Evolutionary conservation across 2,329 filamentous ascomycete species (phyloP).

Genomic region (Fusarium tjaetaba): DNA sequence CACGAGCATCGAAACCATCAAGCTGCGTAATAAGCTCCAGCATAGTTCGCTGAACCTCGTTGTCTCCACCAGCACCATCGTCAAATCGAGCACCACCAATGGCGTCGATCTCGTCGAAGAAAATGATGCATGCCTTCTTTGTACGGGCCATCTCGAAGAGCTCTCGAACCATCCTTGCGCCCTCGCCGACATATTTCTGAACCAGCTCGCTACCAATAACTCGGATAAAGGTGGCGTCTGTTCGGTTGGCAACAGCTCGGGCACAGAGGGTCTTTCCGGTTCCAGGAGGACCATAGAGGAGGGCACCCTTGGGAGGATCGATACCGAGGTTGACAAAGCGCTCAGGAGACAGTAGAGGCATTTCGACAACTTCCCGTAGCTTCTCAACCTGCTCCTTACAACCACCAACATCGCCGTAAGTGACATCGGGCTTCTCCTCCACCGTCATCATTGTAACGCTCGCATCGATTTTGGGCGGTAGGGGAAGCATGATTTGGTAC

Average conservation of each 20-base stretch:
- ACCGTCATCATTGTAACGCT: constrained; percentile 99
- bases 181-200: constrained; percentile 98
- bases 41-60: constrained; percentile 98
- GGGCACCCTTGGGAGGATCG: constrained; percentile 95
- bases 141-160: constrained; percentile 99
- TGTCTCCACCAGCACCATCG: constrained; percentile 95
- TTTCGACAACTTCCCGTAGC: constrained; percentile 97
- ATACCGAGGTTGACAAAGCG: constrained; percentile 99
- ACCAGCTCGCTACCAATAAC: constrained; percentile 98
- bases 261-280: constrained; percentile 99
- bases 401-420: constrained; percentile 97
- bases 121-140: constrained; percentile 99
- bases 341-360: constrained; percentile 95
- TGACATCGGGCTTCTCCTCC: constrained; percentile 99
- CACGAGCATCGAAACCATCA: constrained; percentile 94
- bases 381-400: constrained; percentile 99
- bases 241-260: constrained; percentile 95
- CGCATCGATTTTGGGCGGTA: constrained; percentile 98
- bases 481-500: constrained; percentile 96
- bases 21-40: constrained; percentile 96
- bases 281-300: constrained; percentile 95
- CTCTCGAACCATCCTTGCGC: constrained; percentile 97
- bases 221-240: constrained; percentile 97
- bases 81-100: constrained; percentile 96
- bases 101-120: constrained; percentile 94